A percentile compares a stretch with the other conserved stretches of the same genome.
phyloP scores from a whole-genome alignment of 306 rosid species.

The Vigna angularis region DNA sequence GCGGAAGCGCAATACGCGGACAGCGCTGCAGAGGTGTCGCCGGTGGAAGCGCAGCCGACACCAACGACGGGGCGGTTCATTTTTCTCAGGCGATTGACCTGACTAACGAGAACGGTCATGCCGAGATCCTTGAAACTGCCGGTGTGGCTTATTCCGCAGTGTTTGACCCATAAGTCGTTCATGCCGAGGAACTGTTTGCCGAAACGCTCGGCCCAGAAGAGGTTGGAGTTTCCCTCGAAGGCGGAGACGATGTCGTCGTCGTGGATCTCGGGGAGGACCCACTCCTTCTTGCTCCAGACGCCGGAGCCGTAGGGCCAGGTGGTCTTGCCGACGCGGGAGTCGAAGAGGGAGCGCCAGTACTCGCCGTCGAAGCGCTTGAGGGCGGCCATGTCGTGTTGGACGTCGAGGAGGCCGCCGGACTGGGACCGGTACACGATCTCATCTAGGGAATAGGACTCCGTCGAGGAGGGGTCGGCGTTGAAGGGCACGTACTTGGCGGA shows the following conservation, averaged over 20 bases:
- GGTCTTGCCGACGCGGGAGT: constrained; percentile 78
- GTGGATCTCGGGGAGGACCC: constrained; percentile 85
- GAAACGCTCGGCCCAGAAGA: constrained; percentile 90
- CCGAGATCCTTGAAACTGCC: constrained; percentile 88
- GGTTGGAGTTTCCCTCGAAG: constrained; percentile 84
- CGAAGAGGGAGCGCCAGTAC: constrained; percentile 83
- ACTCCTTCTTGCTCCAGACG: constrained; percentile 90
- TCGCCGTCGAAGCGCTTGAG: constrained; percentile 69
- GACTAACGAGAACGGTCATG: constrained; percentile 89
- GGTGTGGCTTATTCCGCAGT: constrained; percentile 89
- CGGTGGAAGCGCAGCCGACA: constrained; percentile 88
- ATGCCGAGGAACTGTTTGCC: constrained; percentile 76
- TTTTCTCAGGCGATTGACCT: constrained; percentile 74
- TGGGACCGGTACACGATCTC: constrained; percentile 84
- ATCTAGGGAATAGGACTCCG: constrained; percentile 81
- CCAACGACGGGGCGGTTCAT: constrained; percentile 77
- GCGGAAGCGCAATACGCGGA: constrained; percentile 83
- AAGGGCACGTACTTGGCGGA: constrained; percentile 88
- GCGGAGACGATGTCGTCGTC: constrained; percentile 74
- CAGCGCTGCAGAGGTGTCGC: constrained; percentile 81
- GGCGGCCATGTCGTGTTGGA: constrained; percentile 72
- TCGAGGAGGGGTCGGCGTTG: constrained; percentile 58
- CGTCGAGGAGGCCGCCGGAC: constrained; percentile 82
- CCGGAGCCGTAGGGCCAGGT: constrained; percentile 93
- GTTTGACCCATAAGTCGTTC: constrained; percentile 88